Base-by-base conservation (phyloP, 352 stramenopile species). In the Saprolegnia diclina region DNA sequence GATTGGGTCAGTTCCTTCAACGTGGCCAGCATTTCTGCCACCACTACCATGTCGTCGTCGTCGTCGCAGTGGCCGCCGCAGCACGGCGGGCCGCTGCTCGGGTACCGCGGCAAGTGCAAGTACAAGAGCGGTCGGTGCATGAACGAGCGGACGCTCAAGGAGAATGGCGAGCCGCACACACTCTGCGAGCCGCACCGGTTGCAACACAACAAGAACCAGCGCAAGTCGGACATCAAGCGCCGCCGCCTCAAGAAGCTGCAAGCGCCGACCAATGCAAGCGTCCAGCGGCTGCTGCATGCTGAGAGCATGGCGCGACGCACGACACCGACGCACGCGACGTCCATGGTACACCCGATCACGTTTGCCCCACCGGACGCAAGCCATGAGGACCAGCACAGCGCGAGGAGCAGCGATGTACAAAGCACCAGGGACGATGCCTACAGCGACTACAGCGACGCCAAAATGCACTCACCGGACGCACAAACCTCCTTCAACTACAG, bases 131-230 rank as follows among this genome's bases (percentile, higher is more conserved):
- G 65, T 19, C 55, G 56, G 16, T 72, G 65, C 57, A 22, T 22
- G 32, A 72, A 72, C 46, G 65, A 72, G 44, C 65, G 65, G 9
- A 57, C 65, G 48, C 21, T 46, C 13, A 72, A 72, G 42, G 65
- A 67, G 19, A 72, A 72, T 38, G 65, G 65, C 11, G 19, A 57
- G 57, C 65, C 65, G 19, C 65, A 72, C 57, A 72, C 55, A n/a
- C 29, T 72, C 5, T 72, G 65, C 26, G 65, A 72, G 24, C 65
- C 55, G 21, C 65, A 72, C 24, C 55, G 65, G 3, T 10, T 67
- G 38, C 55, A 72, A 46, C 65, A 72, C 55, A 72, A 72, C 57
- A 72, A 67, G 48, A 72, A 72, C 44, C 65, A 72, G 26, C 65
- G 65, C 45, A 72, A 72, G 44, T 67, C 59, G 45, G 65, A 72